Percentiles rank a stretch among this genome's conserved stretches.
These are phyloP conservation scores for Ogataea siamensis DNA, from an alignment of 805 yeast genomes.

Conservation along the genomic window DNA sequence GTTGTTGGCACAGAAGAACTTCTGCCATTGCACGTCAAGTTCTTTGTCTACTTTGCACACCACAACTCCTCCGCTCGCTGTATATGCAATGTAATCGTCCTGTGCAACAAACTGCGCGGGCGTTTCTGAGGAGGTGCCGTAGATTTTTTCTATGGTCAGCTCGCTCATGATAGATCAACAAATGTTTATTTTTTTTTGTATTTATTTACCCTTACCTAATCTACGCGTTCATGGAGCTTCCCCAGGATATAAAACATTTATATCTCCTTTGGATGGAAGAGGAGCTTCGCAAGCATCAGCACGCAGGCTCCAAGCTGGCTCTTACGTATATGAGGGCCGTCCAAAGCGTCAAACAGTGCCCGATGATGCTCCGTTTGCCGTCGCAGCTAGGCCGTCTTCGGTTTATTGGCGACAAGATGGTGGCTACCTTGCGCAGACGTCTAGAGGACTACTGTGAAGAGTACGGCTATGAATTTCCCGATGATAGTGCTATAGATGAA, in stretches of 20 bases:
- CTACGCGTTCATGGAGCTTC: slow-evolving; percentile 37
- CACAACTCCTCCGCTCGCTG: slow-evolving; percentile 61
- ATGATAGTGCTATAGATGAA: slow-evolving; percentile 6
- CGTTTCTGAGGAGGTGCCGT: slow-evolving; percentile 48
- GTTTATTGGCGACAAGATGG: slow-evolving; percentile 71
- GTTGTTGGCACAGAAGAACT: slow-evolving; percentile 52
- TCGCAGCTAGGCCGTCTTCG: slow-evolving; percentile 56
- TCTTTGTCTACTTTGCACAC: slow-evolving; percentile 37
- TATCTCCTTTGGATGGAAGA: slow-evolving; percentile 61
- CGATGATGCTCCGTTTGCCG: slow-evolving; percentile 50
- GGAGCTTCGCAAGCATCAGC: slow-evolving; percentile 43
- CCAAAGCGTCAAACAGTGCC: slow-evolving; percentile 45
- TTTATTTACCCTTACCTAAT: slow-evolving; percentile 6
- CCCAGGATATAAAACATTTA: slow-evolving; percentile 48
- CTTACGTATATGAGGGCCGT: slow-evolving; percentile 56
- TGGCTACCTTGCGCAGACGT: slow-evolving; percentile 45
- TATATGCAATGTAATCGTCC: slow-evolving; percentile 46
- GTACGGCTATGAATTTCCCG: slow-evolving; percentile 47
- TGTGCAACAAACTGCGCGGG: slow-evolving; percentile 41
- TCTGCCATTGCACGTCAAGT: slow-evolving; percentile 33
- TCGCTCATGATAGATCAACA: slow-evolving; percentile 19
- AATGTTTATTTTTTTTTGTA: slow-evolving; percentile 8
- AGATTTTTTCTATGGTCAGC: slow-evolving; percentile 30
- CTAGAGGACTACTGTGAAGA: slow-evolving; percentile 56
- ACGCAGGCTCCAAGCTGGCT: slow-evolving; percentile 51